Percentiles rank a stretch among this genome's conserved stretches.
Conservation (phyloP, 2,329 filamentous ascomycete species). For the Xylariales sp. region DNA sequence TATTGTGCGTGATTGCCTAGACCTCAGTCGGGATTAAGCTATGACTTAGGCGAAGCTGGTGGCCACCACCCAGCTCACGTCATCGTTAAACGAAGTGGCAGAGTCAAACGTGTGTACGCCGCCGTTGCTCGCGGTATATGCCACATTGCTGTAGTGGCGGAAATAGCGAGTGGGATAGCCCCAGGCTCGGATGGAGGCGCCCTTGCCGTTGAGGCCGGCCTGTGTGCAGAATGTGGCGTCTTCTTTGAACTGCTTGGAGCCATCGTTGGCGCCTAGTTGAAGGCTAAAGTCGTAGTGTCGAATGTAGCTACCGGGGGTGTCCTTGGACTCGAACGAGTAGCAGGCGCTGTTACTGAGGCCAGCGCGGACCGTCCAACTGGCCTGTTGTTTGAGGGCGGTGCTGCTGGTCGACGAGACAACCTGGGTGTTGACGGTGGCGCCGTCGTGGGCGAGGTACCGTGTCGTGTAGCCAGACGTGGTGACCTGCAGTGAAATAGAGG, state of each 20-base stretch:
- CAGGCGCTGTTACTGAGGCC: conserved; percentile 69
- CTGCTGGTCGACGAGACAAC: conserved; percentile 63
- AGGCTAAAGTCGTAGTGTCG: conserved; percentile 67
- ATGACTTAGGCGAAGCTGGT: conserved; percentile 53
- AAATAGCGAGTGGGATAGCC: conserved; percentile 69
- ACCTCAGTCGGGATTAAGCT: not conserved
- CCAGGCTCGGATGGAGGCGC: conserved; percentile 67
- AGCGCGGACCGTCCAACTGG: conserved; percentile 64
- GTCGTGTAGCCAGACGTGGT: conserved; percentile 66
- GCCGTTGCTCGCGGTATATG: conserved; percentile 45
- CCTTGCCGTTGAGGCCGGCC: conserved; percentile 61
- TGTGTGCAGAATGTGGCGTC: conserved; percentile 73
- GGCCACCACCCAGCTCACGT: conserved; percentile 63
- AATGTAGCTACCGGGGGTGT: conserved; percentile 68
- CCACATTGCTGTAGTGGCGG: conserved; percentile 63
- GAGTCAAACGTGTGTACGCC: conserved; percentile 61
- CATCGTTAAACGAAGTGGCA: conserved; percentile 61
- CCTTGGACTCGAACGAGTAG: conserved; percentile 70
- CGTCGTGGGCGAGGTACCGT: conserved; percentile 66
- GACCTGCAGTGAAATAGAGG: conserved; percentile 63
- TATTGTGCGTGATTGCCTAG: not conserved
- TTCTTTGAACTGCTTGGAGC: conserved; percentile 66
- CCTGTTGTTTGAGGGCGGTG: conserved; percentile 61
- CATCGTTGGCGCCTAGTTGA: conserved; percentile 62
- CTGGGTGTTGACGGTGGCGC: conserved; percentile 64